Evolutionary conservation across 2,329 filamentous ascomycete genomes (phyloP), one percentile per base, ranked within the genome.

Genomic region (Tolypocladium capitatum): DNA sequence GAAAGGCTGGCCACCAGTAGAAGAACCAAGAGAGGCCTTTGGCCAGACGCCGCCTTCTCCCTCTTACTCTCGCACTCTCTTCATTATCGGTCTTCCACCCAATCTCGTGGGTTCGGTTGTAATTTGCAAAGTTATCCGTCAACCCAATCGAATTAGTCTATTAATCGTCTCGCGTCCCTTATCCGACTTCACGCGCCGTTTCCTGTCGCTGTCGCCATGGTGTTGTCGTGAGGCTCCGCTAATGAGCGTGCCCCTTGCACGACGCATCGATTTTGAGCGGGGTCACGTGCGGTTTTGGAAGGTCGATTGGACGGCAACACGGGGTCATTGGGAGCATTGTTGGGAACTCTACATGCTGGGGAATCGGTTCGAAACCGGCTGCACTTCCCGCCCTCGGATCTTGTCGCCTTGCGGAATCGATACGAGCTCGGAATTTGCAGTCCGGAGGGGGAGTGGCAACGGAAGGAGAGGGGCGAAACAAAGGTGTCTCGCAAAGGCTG

Each of bases 1-100:
- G 83, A 71, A 90, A 90, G 79, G 73, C 77, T 63, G 76, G 76
- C 62, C 74, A 78, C 63, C 72, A 78, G 70, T 81, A 81, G 72
- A 74, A 60, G 60, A 55, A 55, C 53, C 51, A 51, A 53, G 58
- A 65, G 61, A 60, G 61, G 60, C 56, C 54, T 56, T 54, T 62
- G 53, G 55, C 57, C 58, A 58, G 38, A 60, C 58, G 51, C 53
- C 61, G 54, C 56, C 54, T 60, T 62, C 56, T 60, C 60, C 55
- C 57, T 60, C 60, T 56, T 62, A 56, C 60, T 67, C 60, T 58
- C 64, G 66, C 66, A 64, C 61, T 63, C 57, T 58, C 59, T 59
- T 48, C 58, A 54, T 62, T 62, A 62, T 65, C 63, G 58, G 62
- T 64, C 60, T 66, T 64, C 60, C 61, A n/a, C 38, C 62, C 60